These are phyloP conservation scores for Euphorbia tirucalli DNA, from an alignment of 345 rosid species.

Conservation along the genomic window DNA sequence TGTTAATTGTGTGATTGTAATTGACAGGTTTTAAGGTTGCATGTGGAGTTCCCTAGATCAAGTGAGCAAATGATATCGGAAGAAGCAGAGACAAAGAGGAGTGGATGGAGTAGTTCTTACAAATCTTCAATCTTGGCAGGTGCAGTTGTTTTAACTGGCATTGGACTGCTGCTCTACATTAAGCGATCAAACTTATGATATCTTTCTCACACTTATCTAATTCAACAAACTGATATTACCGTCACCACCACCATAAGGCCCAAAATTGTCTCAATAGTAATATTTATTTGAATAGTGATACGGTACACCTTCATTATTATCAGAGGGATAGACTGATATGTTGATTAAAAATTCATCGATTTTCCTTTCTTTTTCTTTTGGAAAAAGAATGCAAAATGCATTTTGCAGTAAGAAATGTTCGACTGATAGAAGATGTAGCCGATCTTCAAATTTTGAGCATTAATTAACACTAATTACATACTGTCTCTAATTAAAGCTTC, in stretches of 20 bases:
- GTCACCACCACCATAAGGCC: no score
- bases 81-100: conserved; percentile 19
- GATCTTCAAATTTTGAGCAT: not conserved
- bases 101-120: conserved; percentile 31
- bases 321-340: not conserved
- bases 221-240: no score
- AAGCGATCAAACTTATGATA: conserved; percentile 61
- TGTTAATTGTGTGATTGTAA: not conserved
- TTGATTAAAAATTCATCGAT: not conserved
- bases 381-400: no score
- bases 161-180: conserved; percentile 59
- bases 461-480: not conserved
- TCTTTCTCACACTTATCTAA: no score
- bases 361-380: no score
- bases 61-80: conserved; percentile 25
- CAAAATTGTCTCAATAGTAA: not conserved
- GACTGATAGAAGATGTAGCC: not conserved
- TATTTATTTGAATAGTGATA: no score
- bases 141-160: conserved; percentile 61
- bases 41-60: conserved; percentile 57
- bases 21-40: conserved; percentile 63
- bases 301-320: no score
- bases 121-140: conserved; percentile 53
- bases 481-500: no score
- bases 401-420: not conserved